A percentile compares a stretch with the other conserved stretches of the same genome.
These are phyloP conservation scores for Capsicum chinense DNA, from an alignment of 257 asterid species.

Conservation along the genomic window DNA sequence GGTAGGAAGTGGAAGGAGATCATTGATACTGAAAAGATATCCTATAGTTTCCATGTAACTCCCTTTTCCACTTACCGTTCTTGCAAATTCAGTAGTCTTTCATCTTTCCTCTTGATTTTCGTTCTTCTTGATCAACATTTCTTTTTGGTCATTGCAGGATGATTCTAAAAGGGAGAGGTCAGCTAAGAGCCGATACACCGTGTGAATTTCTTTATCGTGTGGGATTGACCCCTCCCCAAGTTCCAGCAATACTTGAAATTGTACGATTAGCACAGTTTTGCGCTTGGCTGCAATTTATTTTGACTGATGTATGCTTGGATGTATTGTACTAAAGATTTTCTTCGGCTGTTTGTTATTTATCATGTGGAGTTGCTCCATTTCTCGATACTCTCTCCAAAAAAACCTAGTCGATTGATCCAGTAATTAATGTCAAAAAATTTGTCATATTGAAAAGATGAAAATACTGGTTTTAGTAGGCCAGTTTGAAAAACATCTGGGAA, in stretches of 20 bases:
- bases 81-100: background rate
- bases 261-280: constrained; percentile 8
- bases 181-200: constrained; percentile 57
- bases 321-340: constrained; percentile 1
- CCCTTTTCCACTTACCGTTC: background rate
- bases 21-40: constrained; percentile 67
- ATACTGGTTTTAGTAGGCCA: background rate
- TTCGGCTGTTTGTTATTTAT: background rate
- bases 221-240: background rate
- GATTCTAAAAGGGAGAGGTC: constrained; percentile 75
- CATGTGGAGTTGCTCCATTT: background rate
- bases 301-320: constrained; percentile 7
- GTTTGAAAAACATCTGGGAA: background rate
- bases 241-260: constrained; percentile 9
- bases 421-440: background rate
- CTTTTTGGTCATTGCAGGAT: constrained; percentile 56
- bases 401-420: background rate
- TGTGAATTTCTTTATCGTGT: constrained; percentile 41
- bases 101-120: constrained; percentile 3
- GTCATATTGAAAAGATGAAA: background rate
- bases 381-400: background rate
- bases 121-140: background rate
- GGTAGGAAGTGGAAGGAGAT: constrained; percentile 96
- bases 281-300: background rate
- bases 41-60: constrained; percentile 70